Evolutionary conservation across 768 basidiomycete genomes (phyloP), one percentile per base, ranked within the genome.

Genomic region (Russula compacta): DNA sequence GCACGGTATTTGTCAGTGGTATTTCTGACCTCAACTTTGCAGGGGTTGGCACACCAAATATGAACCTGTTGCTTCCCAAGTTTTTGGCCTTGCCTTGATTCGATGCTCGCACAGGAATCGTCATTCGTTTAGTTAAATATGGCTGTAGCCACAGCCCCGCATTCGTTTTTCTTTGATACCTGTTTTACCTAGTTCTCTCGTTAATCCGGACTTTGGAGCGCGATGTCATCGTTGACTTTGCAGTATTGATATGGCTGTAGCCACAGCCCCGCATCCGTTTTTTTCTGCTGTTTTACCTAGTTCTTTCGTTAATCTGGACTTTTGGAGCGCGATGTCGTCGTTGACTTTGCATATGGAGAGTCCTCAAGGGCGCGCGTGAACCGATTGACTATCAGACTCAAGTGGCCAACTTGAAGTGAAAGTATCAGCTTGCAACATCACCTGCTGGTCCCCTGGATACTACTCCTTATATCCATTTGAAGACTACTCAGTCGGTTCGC

Each of bases 41-140:
- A 61, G 60, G 60, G 8, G 49, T 61, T 6, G 60, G 60, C 35
- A 61, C 60, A 6, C 49, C 39, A 29, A 61, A 58, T 12, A 43
- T 29, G 54, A 24, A 15, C 3, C 4, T 2, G 9, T 38, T 61
- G 9, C 47, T 60, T 17, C 10, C 17, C 3, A 29, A 6, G 38
- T 15, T 42, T n/a, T 19, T 60, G 19, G 10, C 3, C 33, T 40
- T 56, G 21, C 59, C 47, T n/a, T 60, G 40, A 56, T 46, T 24
- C 4, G 48, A 7, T 4, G 4, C n/a, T 21, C 12, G 24, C 14
- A 7, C 24, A 39, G 14, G 24, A 15, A 19, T 24, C 5, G 17
- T 11, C 46, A 29, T 39, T 57, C 56, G 17, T 47, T 47, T 56
- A 15, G 15, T 6, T 19, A 4, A 10, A 51, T 42, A 15, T 42